These are phyloP conservation scores for Theobroma grandiflorum DNA, from an alignment of 441 rosid genomes.

Conservation along the genomic window DNA sequence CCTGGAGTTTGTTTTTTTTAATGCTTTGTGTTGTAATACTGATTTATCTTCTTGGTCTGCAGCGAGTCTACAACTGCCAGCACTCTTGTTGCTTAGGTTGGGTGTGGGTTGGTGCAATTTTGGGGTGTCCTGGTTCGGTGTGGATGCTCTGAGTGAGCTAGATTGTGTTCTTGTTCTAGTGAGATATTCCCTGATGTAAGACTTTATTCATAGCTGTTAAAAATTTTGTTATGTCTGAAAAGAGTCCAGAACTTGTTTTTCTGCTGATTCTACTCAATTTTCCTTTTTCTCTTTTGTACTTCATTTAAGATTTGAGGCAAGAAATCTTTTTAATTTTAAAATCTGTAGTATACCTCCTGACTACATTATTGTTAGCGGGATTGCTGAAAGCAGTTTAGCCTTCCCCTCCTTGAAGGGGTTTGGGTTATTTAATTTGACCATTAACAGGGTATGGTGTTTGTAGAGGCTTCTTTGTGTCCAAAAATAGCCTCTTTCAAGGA, in stretches of 20 bases:
- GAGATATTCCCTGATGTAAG: conserved; percentile 14
- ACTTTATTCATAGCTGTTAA: conserved; percentile 19
- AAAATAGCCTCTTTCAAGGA: no score
- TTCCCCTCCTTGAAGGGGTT: no score
- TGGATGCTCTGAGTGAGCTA: conserved; percentile 13
- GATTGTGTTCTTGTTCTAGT: conserved; percentile 16
- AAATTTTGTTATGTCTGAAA: conserved; percentile 24
- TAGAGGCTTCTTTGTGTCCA: no score
- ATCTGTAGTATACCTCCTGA: no score
- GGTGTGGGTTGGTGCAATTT: conserved; percentile 14
- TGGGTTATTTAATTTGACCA: no score
- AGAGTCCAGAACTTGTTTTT: neutral
- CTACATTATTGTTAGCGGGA: no score
- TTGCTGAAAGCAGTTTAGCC: no score
- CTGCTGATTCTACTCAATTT: neutral
- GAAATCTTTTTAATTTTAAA: no score
- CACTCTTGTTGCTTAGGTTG: conserved; percentile 75
- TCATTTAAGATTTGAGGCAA: no score
- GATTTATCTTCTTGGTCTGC: conserved; percentile 32
- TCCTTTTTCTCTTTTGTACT: neutral
- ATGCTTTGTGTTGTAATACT: neutral
- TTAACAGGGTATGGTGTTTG: no score
- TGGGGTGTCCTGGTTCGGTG: neutral
- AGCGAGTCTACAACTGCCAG: conserved; percentile 92
- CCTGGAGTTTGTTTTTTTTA: neutral